These are phyloP conservation scores for Lachancea sp. DNA, from an alignment of 805 yeast species.

Conservation along the genomic window DNA sequence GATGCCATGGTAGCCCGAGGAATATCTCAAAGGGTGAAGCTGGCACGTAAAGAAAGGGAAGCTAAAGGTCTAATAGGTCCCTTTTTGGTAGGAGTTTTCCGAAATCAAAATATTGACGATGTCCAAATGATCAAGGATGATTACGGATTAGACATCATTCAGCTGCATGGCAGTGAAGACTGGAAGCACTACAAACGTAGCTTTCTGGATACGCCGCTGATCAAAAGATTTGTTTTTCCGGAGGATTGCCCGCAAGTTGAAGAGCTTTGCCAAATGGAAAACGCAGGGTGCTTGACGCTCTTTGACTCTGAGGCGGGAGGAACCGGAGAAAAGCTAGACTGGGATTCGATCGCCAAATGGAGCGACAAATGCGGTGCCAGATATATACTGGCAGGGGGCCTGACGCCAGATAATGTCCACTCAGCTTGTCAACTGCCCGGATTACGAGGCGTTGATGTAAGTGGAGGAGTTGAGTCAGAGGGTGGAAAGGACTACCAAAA, in stretches of 20 bases:
- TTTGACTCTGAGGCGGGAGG: conserved; percentile 91
- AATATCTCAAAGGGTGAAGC: conserved; percentile 39
- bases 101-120: conserved; percentile 68
- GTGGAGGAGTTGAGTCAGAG: conserved; percentile 85
- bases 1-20: conserved; percentile 39
- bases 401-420: conserved; percentile 65
- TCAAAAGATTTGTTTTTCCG: conserved; percentile 63
- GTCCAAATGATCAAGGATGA: conserved; percentile 40
- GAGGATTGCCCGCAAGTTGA: conserved; percentile 40
- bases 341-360: conserved; percentile 49
- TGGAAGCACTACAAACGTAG: conserved; percentile 37
- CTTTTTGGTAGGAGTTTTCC: conserved; percentile 79
- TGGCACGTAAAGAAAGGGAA: conserved; percentile 26
- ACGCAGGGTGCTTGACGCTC: conserved; percentile 35
- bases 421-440: conserved; percentile 48
- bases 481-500: conserved; percentile 68
- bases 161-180: conserved; percentile 70
- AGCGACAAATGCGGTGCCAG: conserved; percentile 22
- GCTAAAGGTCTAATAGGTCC: conserved; percentile 43
- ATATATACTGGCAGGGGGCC: conserved; percentile 83
- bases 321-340: conserved; percentile 74
- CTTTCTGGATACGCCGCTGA: conserved; percentile 47
- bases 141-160: conserved; percentile 67
- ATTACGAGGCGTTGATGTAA: conserved; percentile 86
- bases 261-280: conserved; percentile 16